Conservation (phyloP, 2,329 filamentous ascomycete species). For the Neonectria coccinea region DNA sequence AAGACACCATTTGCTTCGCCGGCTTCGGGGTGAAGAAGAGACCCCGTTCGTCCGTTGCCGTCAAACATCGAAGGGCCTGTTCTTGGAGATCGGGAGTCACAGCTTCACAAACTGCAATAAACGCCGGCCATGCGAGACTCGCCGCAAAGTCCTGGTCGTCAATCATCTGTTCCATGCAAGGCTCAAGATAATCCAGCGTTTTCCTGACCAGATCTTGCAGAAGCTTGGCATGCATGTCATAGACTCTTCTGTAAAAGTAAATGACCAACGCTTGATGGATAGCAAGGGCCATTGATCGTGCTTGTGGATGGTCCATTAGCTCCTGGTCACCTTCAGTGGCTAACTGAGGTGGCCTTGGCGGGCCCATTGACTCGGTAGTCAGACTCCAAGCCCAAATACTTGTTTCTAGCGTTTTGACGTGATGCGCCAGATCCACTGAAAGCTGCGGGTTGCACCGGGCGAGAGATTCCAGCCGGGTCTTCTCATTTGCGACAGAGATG, state of each 20-base stretch:
- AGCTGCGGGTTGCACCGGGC: slow-evolving; percentile 39
- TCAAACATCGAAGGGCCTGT: slow-evolving; percentile 39
- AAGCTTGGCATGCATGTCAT: slow-evolving; percentile 52
- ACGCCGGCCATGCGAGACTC: slow-evolving; percentile 57
- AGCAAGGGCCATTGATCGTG: slow-evolving; percentile 44
- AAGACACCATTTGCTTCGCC: slow-evolving; percentile 43
- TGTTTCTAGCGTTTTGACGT: slow-evolving; percentile 49
- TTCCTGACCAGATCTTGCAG: slow-evolving; percentile 53
- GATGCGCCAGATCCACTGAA: slow-evolving; percentile 43
- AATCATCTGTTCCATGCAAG: slow-evolving; percentile 48
- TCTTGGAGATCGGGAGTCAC: slow-evolving; percentile 51
- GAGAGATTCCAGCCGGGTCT: slow-evolving; percentile 46
- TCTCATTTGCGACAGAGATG: slow-evolving; percentile 57
- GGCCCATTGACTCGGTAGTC: slow-evolving; percentile 17
- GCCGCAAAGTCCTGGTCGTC: slow-evolving; percentile 53
- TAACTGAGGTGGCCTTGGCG: slow-evolving; percentile 21
- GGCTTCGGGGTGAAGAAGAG: slow-evolving; percentile 45
- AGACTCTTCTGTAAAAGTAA: slow-evolving; percentile 59
- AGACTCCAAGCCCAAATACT: slow-evolving; percentile 49
- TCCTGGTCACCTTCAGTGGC: slow-evolving; percentile 22
- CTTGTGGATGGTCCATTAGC: slow-evolving; percentile 37
- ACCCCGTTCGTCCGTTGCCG: slow-evolving; percentile 44
- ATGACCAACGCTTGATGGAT: slow-evolving; percentile 58
- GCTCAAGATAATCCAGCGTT: slow-evolving; percentile 52
- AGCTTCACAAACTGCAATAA: slow-evolving; percentile 58